Percentiles rank a stretch among this genome's conserved stretches.
phyloP scores from a whole-genome alignment of 1,284 basidiomycete species.

The Cryptococcus hybrid region DNA sequence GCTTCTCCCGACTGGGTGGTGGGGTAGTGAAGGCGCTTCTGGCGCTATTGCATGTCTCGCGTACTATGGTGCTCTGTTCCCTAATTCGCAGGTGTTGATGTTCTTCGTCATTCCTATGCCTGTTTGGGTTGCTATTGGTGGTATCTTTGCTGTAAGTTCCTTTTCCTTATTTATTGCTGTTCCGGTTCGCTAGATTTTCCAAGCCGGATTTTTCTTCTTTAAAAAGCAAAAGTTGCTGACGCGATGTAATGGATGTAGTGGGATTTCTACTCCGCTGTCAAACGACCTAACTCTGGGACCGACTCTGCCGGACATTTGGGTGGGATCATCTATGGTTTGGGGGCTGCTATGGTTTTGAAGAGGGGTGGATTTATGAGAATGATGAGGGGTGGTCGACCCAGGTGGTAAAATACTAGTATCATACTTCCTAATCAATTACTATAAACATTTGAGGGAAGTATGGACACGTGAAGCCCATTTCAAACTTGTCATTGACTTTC shows the following conservation, averaged over 20 bases:
- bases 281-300: constrained; percentile 34
- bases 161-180: neutral
- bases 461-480: too few relatives aligned
- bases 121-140: constrained; percentile 73
- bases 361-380: constrained; percentile 15
- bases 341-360: constrained; percentile 53
- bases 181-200: neutral
- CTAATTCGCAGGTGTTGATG: constrained; percentile 67
- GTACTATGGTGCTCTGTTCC: constrained; percentile 70
- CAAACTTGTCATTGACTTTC: too few relatives aligned
- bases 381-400: constrained; percentile 12
- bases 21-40: constrained; percentile 62
- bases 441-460: too few relatives aligned
- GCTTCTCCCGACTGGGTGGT: constrained; percentile 45
- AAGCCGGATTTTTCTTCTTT: neutral
- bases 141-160: constrained; percentile 59
- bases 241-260: constrained; percentile 14
- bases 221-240: neutral
- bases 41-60: constrained; percentile 53
- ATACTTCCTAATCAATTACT: too few relatives aligned
- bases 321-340: constrained; percentile 68
- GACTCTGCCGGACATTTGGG: constrained; percentile 79
- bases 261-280: constrained; percentile 33
- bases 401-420: constrained; percentile 8
- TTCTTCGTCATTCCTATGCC: constrained; percentile 82